Evolutionary conservation across 805 yeast species (phyloP), one percentile per base, ranked within the genome.

Genomic region (Metahyphopichia silvanorum): DNA sequence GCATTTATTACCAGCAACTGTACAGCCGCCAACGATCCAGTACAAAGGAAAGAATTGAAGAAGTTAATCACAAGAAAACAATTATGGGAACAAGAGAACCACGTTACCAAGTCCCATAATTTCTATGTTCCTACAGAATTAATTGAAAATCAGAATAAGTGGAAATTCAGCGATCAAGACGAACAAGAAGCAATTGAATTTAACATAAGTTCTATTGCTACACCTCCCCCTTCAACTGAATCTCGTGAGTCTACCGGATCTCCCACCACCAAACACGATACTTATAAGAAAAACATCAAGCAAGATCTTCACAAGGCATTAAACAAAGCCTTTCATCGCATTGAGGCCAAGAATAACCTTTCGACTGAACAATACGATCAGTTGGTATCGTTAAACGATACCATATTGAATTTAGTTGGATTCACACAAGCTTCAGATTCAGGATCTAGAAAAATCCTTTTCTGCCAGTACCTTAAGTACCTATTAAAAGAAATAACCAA

Each of bases 61-160:
- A 40, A 47, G 27, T 42, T 65, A 12, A 60, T 66, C 17, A 58
- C 67, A 1, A 49, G 51, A 10, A 66, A 63, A 35, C 55, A 51
- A 25, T 35, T 53, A 17, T 64, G 70, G 69, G 67, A 64, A 42
- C 63, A 60, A 35, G 66, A 60, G 2, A 54, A 65, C 37, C 64
- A 58, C 40, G 46, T 56, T 8, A 21, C 44, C 9, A 52, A 56
- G 32, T 45, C 47, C 5, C 60, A 55, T 16, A 53, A 59, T 22
- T 55, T 54, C 33, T 64, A 63, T 33, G 50, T 59, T 3, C 67
- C 70, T 2, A 66, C 70, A 1, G 69, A 62, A 32, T 39, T 61
- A 5, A 49, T 46, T 2, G 31, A 48, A n/a, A 56, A 62, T 39
- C 67, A 60, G 35, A 38, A 52, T 25, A 51, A 51, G 34, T 60